These are phyloP conservation scores for Rhododendron kiyosumense DNA, from an alignment of 148 eudicot species.

Conservation along the genomic window DNA sequence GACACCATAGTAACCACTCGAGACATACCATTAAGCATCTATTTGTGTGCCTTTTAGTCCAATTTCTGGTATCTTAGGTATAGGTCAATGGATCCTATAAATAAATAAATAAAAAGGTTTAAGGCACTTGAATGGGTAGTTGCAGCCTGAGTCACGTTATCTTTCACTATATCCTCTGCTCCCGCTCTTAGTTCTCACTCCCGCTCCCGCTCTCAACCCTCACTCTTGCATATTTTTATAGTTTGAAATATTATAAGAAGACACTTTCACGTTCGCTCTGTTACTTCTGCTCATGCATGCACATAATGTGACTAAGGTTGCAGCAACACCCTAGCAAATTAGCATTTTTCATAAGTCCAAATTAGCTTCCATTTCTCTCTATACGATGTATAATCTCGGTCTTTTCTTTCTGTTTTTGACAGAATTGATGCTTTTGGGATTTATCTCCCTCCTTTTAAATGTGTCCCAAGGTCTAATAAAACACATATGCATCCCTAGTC, in stretches of 20 bases:
- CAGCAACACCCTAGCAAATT: neutral
- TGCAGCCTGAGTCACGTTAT: neutral
- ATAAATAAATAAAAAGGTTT: neutral
- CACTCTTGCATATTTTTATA: neutral
- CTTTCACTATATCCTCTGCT: neutral
- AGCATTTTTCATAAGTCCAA: neutral
- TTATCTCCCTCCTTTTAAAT: slow-evolving; percentile 73
- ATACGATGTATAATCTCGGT: neutral
- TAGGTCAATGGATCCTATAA: no score
- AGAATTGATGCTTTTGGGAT: slow-evolving; percentile 98
- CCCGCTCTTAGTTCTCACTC: neutral
- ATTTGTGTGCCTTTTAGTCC: neutral
- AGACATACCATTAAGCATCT: neutral
- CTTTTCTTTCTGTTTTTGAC: slow-evolving; percentile 11
- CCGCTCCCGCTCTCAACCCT: neutral
- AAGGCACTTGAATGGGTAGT: neutral
- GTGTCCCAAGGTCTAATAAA: slow-evolving; percentile 66
- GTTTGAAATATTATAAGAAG: neutral
- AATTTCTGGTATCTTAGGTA: neutral
- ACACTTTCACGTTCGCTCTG: neutral
- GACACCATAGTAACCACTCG: neutral
- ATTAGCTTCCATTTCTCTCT: neutral
- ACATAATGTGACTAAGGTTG: neutral
- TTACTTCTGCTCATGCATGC: neutral
- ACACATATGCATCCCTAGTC: slow-evolving; percentile 55